A percentile compares a stretch with the other conserved stretches of the same genome.
Evolutionary conservation across 2,329 filamentous ascomycete species (phyloP).

Genomic region (Microdochium trichocladiopsis): DNA sequence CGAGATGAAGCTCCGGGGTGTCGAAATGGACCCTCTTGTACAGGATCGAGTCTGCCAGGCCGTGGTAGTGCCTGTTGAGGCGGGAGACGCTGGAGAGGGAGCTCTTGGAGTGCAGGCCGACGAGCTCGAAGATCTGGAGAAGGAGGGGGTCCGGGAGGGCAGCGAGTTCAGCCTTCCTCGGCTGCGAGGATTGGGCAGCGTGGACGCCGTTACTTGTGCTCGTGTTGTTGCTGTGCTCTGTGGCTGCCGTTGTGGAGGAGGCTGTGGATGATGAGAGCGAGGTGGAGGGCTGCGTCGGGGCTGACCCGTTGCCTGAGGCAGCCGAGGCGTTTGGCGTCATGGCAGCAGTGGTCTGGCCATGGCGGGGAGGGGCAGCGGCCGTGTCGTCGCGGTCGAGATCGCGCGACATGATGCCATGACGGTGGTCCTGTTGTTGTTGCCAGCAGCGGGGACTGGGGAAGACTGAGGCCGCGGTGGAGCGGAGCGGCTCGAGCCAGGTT

Average conservation of each 20-base stretch:
- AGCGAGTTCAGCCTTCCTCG: constrained; percentile 10
- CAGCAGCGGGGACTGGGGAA: background rate
- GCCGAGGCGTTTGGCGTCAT: background rate
- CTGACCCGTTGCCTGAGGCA: no score
- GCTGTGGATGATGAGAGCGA: background rate
- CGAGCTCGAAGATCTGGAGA: constrained; percentile 28
- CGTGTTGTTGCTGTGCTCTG: background rate
- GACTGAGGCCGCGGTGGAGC: background rate
- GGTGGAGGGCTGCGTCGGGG: no score
- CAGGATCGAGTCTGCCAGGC: constrained; percentile 36
- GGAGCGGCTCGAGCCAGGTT: background rate
- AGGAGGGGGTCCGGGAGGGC: constrained; percentile 31
- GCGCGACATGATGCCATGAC: constrained; percentile 1
- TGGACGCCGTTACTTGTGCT: background rate
- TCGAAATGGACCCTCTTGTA: constrained; percentile 39
- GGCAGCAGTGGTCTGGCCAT: background rate
- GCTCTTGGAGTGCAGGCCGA: constrained; percentile 22
- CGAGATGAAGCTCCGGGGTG: constrained; percentile 37
- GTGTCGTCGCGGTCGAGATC: background rate
- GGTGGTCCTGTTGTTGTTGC: background rate
- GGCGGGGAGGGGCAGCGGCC: background rate
- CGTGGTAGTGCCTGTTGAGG: constrained; percentile 33
- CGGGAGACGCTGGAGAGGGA: constrained; percentile 36
- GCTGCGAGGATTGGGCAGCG: background rate
- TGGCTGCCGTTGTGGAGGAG: background rate